phyloP scores from a whole-genome alignment of 1,139 yeast species.

The Suhomyces coccinellae region DNA sequence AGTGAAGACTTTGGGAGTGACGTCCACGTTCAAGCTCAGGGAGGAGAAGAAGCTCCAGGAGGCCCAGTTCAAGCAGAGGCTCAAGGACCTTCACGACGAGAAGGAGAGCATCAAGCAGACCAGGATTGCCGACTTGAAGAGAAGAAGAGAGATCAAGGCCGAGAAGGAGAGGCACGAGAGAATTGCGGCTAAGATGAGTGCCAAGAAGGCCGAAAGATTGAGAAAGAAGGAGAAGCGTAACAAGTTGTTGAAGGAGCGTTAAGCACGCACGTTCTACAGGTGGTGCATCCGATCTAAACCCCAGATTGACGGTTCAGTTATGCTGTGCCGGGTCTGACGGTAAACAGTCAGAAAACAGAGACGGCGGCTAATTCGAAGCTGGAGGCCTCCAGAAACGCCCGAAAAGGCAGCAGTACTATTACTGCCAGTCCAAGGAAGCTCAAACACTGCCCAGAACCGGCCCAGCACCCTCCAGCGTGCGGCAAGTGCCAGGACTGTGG shows the following conservation, averaged over 20 bases:
- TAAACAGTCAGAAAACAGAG: not conserved
- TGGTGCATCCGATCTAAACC: too few species aligned
- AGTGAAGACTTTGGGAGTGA: slow-evolving; percentile 22
- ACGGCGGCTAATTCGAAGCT: not conserved
- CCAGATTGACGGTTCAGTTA: too few species aligned
- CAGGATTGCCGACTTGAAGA: slow-evolving; percentile 56
- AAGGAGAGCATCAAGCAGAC: slow-evolving; percentile 54
- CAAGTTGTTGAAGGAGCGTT: slow-evolving; percentile 71
- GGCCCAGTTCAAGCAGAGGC: slow-evolving; percentile 48
- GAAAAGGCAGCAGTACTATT: too few species aligned
- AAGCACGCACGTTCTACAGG: not conserved
- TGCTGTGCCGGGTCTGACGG: not conserved
- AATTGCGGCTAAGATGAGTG: slow-evolving; percentile 73
- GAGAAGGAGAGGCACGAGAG: slow-evolving; percentile 74
- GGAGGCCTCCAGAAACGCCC: too few species aligned
- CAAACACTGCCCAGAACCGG: not conserved
- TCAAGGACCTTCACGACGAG: slow-evolving; percentile 61
- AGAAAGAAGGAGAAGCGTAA: slow-evolving; percentile 82
- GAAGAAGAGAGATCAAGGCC: slow-evolving; percentile 66
- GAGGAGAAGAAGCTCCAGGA: slow-evolving; percentile 42
- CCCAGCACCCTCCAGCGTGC: not conserved
- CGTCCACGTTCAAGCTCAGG: slow-evolving; percentile 27
- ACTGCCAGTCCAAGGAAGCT: too few species aligned
- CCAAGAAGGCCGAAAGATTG: slow-evolving; percentile 74
- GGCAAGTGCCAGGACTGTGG: not conserved